Evolutionary conservation across 208 protist species (phyloP), one percentile per base, ranked within the genome.

Genomic region (Acanthamoeba healyi): DNA sequence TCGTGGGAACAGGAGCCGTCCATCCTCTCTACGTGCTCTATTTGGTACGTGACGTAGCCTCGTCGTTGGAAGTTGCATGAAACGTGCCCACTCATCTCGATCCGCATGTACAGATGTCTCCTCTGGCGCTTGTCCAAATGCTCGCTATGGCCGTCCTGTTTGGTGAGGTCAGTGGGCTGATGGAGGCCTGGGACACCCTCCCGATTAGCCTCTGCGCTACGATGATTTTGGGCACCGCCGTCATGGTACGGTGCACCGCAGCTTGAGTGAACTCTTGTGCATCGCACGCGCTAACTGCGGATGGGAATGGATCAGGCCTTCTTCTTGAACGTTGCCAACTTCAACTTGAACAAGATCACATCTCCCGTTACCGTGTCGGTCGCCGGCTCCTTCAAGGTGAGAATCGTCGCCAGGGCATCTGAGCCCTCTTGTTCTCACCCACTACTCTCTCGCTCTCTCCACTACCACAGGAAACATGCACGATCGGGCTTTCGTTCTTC

Each of bases 311-410:
- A n/a, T n/a, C 15, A 58, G 67, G 94, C 94, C 9, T 95, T 95
- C 40, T 89, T 95, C 94, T 49, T 95, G 17, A 95, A 95, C 67
- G 67, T 95, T 1, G 49, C 77, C 32, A 95, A 94, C 51, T 95
- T 95, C 34, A 94, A 94, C 58, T 32, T 82, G 10, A 95, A 94
- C 74, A 77, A 95, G 51, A 67, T 93, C 49, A 95, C 92, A 26
- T 95, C 94, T 9, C 86, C 94, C 9, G 54, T 95, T 22, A 94
- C 94, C 9, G 86, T 95, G 65, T 93, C 92, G 4, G 92, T 95
- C 19, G 51, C 77, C 14, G 94, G 94, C n/a, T 93, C 93, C 79
- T 63, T 95, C 58, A 95, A 95, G 84, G 77, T 54, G 1, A 9
- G 32, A 9, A 10, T 61, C n/a, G n/a, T n/a, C n/a, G n/a, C n/a